Base-by-base conservation (phyloP, 2,329 filamentous ascomycete genomes). In the Pseudodiploospora longispora region DNA sequence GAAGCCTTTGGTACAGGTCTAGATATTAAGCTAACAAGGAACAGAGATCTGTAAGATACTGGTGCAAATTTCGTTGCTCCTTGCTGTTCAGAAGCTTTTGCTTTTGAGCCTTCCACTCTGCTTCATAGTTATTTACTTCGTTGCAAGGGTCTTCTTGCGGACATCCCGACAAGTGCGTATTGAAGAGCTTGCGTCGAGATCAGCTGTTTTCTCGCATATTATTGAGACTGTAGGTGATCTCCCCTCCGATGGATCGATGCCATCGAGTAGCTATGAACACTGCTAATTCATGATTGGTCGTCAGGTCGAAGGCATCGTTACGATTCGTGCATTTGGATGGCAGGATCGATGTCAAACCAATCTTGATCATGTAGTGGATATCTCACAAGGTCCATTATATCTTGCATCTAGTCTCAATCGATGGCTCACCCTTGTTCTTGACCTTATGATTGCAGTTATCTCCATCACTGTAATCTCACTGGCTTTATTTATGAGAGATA, bases 141-240 rank as follows among this genome's bases (percentile, higher is more conserved):
- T 62, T 3, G 57, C 59, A 35, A 51, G 49, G 6, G 37, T 55
- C 27, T 58, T 57, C 27, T 62, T 81, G 1, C 65, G 70, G 5
- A 79, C 76, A 0, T 78, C 76, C 0, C 68, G 76, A 0, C 77
- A 80, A 50, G 59, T 81, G 3, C 71, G 75, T 33, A 65, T 74
- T 9, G 55, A 80, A 29, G 76, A 80, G 40, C 62, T 80, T 1
- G 74, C 80, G 49, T 67, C 74, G 1, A 71, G 71, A 39, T 66
- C 75, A 0, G 69, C 67, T 0, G 59, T 80, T 0, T 72, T 57
- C 36, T 62, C 61, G 0, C 61, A 53, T 37, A 63, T 71, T 12
- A 44, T 71, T 4, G 68, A 72, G 50, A 63, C 67, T 1, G 28
- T 31, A 7, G 27, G 10, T 5, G 10, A 30, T 6, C 9, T 7